phyloP scores from a whole-genome alignment of 192 early-diverging fungal species.

The Backusella luteola region DNA sequence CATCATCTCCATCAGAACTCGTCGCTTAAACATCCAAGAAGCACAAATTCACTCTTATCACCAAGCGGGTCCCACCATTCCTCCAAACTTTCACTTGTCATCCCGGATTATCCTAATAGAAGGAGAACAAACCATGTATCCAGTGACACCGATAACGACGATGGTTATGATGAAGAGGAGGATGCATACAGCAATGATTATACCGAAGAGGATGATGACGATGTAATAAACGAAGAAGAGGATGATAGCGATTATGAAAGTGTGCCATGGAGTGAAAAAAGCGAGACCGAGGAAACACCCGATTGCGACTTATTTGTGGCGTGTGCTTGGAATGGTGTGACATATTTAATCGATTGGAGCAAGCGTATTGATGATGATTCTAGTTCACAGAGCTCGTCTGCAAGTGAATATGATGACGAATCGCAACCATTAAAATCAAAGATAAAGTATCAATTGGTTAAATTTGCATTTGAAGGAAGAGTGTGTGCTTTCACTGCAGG shows the following conservation, averaged over 20 bases:
- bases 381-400: background rate
- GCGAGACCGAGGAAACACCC: slow-evolving; percentile 21
- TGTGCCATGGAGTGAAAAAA: slow-evolving; percentile 21
- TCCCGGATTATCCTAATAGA: background rate
- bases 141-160: background rate
- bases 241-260: slow-evolving; percentile 17
- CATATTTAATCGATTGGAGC: slow-evolving; percentile 55
- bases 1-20: background rate
- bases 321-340: slow-evolving; percentile 58
- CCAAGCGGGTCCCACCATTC: background rate
- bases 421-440: background rate
- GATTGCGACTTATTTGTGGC: slow-evolving; percentile 52
- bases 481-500: slow-evolving; percentile 61
- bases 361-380: slow-evolving; percentile 15
- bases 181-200: background rate
- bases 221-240: slow-evolving; percentile 10
- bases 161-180: background rate
- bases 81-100: slow-evolving; percentile 2
- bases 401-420: slow-evolving; percentile 10
- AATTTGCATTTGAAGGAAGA: slow-evolving; percentile 56
- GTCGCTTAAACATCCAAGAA: background rate
- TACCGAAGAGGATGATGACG: background rate
- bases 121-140: background rate
- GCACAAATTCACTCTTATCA: background rate
- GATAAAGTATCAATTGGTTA: slow-evolving; percentile 46